These are phyloP conservation scores for Leucaena leucocephala DNA, from an alignment of 306 rosid species.

Conservation along the genomic window DNA sequence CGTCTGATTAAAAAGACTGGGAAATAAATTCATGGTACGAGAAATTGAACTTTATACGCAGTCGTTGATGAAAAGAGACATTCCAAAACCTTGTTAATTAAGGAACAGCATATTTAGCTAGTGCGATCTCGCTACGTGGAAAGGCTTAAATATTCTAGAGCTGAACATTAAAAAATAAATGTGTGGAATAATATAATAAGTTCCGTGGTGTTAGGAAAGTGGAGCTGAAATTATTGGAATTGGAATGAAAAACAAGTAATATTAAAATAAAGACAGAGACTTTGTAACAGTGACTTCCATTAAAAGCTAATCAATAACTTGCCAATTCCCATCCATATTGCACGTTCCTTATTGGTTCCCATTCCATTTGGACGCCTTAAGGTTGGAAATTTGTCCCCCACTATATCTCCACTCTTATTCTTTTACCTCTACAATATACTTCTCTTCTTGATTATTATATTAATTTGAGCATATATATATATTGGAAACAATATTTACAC, in stretches of 20 bases:
- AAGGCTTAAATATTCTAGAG: background rate
- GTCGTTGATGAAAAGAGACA: background rate
- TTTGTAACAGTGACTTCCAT: slow-evolving; percentile 33
- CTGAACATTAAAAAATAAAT: background rate
- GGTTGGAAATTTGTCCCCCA: slow-evolving; percentile 34
- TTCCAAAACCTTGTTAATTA: background rate
- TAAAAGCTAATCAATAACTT: slow-evolving; percentile 22
- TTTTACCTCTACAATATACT: background rate
- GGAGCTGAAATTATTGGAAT: background rate
- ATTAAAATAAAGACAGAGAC: background rate
- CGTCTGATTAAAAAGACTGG: too few relatives aligned
- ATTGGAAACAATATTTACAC: background rate
- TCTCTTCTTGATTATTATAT: background rate
- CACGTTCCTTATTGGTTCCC: background rate
- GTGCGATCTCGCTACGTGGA: background rate
- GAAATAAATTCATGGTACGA: too few relatives aligned
- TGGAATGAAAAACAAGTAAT: background rate
- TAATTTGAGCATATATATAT: background rate
- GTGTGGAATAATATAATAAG: background rate
- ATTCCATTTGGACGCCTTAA: slow-evolving; percentile 23
- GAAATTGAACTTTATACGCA: too few relatives aligned
- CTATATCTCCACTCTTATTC: background rate
- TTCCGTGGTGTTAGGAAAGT: background rate
- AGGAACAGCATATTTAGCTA: background rate
- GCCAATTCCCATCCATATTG: slow-evolving; percentile 12